phyloP scores from a whole-genome alignment of 768 basidiomycete species.

The Coprinopsis marcescibilis region DNA sequence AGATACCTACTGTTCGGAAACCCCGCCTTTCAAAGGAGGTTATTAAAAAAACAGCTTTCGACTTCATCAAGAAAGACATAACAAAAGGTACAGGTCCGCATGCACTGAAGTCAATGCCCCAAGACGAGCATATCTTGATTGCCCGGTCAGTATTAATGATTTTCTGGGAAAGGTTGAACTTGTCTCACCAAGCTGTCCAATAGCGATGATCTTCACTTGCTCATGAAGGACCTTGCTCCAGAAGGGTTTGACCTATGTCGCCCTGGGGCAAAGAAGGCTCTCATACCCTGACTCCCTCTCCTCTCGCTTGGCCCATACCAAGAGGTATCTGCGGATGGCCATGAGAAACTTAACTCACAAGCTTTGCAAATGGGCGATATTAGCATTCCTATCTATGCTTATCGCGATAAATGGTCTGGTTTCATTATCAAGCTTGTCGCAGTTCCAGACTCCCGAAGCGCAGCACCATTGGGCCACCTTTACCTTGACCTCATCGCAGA shows the following conservation, averaged over 20 bases:
- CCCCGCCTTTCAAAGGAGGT: too few relatives aligned
- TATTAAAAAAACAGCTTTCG: too few relatives aligned
- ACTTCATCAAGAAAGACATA: too few relatives aligned
- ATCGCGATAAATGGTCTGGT: conserved; percentile 10
- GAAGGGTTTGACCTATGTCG: conserved; percentile 17
- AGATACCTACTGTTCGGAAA: too few relatives aligned
- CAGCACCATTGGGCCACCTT: conserved; percentile 23
- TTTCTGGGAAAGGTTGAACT: too few relatives aligned
- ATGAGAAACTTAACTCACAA: conserved; percentile 22
- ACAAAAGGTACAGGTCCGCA: too few relatives aligned
- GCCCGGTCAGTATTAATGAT: too few relatives aligned
- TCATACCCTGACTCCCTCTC: conserved; percentile 3
- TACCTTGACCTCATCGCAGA: conserved; percentile 27
- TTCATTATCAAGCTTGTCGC: not conserved
- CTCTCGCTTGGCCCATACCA: conserved; percentile 4
- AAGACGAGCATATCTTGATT: too few relatives aligned
- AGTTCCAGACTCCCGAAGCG: not conserved
- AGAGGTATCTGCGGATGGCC: conserved; percentile 8
- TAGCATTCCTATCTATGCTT: conserved; percentile 5
- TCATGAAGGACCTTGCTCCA: conserved; percentile 15
- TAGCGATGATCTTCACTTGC: too few relatives aligned
- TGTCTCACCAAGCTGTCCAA: too few relatives aligned
- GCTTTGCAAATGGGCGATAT: conserved; percentile 9
- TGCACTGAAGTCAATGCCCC: too few relatives aligned
- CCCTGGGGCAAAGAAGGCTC: conserved; percentile 14